Evolutionary conservation across 2,329 filamentous ascomycete species (phyloP).

Genomic region (Leptoxyphium fumago): DNA sequence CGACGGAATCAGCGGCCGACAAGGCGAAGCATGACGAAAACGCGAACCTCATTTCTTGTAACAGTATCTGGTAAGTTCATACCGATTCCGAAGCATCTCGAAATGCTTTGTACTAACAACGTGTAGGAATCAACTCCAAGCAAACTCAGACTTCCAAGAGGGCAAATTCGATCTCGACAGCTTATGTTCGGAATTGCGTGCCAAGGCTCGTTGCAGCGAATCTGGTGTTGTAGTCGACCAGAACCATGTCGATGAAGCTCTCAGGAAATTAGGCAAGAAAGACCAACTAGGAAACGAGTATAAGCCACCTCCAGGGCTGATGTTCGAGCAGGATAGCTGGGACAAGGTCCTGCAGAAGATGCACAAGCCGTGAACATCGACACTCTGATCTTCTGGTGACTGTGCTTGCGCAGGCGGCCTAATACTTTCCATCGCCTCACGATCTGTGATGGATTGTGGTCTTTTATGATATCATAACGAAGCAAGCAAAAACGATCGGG

Average conservation of each 20-base stretch:
- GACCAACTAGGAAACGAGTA: slow-evolving; percentile 5
- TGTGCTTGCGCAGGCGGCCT: no score
- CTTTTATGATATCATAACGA: no score
- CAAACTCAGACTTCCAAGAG: slow-evolving; percentile 71
- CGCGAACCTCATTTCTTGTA: slow-evolving; percentile 61
- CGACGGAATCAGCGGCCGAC: slow-evolving; percentile 2
- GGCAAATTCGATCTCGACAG: slow-evolving; percentile 90
- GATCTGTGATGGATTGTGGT: no score
- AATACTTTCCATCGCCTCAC: no score
- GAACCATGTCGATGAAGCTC: slow-evolving; percentile 61
- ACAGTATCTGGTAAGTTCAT: slow-evolving; percentile 70
- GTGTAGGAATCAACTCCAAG: slow-evolving; percentile 74
- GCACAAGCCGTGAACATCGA: background rate
- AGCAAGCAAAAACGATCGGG: no score
- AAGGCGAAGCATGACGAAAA: slow-evolving; percentile 5
- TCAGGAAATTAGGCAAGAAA: slow-evolving; percentile 28
- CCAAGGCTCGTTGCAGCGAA: slow-evolving; percentile 91
- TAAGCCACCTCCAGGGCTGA: slow-evolving; percentile 3
- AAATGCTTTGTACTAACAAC: slow-evolving; percentile 26
- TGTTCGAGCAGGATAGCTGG: slow-evolving; percentile 16
- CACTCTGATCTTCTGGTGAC: no score
- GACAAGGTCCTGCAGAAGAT: slow-evolving; percentile 13
- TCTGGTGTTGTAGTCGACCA: slow-evolving; percentile 79
- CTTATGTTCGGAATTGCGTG: slow-evolving; percentile 80
- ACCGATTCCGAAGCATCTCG: background rate